Conservation (phyloP, 2,329 filamentous ascomycete species). For the Talaromyces sp. region DNA sequence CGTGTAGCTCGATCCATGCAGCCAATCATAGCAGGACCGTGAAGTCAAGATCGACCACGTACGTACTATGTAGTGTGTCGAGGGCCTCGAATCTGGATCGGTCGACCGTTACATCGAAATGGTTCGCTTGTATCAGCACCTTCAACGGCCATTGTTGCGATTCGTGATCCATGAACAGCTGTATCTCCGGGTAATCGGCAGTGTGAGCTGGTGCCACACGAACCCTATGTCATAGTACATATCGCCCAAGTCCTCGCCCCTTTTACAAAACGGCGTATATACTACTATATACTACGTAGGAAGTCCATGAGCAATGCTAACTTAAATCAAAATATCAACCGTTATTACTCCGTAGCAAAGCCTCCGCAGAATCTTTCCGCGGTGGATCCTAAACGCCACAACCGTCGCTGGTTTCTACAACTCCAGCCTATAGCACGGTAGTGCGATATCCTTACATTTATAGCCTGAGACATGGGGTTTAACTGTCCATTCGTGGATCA, state of each 20-base stretch:
- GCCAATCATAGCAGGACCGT: constrained; percentile 1
- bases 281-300: no score
- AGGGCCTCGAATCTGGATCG: not conserved
- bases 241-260: not conserved
- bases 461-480: not conserved
- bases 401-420: not conserved
- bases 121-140: not conserved
- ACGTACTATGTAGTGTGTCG: no score
- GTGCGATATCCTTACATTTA: not conserved
- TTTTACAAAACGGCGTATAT: no score
- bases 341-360: not conserved
- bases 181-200: not conserved
- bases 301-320: not conserved
- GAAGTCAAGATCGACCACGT: not conserved
- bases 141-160: not conserved
- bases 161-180: not conserved
- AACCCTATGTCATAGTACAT: not conserved
- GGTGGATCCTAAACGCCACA: constrained; percentile 6
- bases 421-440: not conserved
- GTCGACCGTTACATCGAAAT: not conserved
- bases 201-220: not conserved
- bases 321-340: not conserved
- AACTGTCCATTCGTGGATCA: not conserved
- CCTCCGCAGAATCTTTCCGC: constrained; percentile 15
- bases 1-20: not conserved